Evolutionary conservation across 805 yeast genomes (phyloP).

Genomic region (Debaryomyces tyrocola): DNA sequence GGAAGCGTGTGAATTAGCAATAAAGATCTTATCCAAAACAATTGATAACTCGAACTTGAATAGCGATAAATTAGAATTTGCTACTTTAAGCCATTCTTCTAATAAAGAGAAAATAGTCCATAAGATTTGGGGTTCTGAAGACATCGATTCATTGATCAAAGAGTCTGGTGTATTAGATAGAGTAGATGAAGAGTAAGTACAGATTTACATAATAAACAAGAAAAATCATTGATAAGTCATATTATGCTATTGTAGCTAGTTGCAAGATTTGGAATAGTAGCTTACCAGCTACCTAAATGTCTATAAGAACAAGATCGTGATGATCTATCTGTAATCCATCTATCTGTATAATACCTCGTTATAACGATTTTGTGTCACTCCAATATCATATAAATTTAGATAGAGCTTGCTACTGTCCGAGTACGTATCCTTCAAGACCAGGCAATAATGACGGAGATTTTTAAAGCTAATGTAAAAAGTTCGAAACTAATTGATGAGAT

Average conservation of each 20-base stretch:
- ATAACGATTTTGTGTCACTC: background rate
- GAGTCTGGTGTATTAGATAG: constrained; percentile 64
- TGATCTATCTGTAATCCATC: too few relatives aligned
- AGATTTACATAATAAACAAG: constrained; percentile 6
- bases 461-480: background rate
- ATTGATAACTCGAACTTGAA: constrained; percentile 86
- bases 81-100: constrained; percentile 62
- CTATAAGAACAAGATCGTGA: too few relatives aligned
- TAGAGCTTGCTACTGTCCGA: background rate
- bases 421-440: background rate
- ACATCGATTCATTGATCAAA: constrained; percentile 72
- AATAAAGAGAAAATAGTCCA: constrained; percentile 55
- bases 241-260: background rate
- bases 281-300: too few relatives aligned
- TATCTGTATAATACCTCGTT: too few relatives aligned
- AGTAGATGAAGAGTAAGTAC: constrained; percentile 25
- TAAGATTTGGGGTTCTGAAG: constrained; percentile 77
- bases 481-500: constrained; percentile 13
- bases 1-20: constrained; percentile 83
- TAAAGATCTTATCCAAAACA: constrained; percentile 90
- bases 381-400: background rate
- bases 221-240: background rate
- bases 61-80: constrained; percentile 89
- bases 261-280: too few relatives aligned
- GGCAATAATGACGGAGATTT: constrained; percentile 5